These are phyloP conservation scores for Penicillium brevicompactum DNA, from an alignment of 2,329 filamentous ascomycete genomes.

Conservation along the genomic window DNA sequence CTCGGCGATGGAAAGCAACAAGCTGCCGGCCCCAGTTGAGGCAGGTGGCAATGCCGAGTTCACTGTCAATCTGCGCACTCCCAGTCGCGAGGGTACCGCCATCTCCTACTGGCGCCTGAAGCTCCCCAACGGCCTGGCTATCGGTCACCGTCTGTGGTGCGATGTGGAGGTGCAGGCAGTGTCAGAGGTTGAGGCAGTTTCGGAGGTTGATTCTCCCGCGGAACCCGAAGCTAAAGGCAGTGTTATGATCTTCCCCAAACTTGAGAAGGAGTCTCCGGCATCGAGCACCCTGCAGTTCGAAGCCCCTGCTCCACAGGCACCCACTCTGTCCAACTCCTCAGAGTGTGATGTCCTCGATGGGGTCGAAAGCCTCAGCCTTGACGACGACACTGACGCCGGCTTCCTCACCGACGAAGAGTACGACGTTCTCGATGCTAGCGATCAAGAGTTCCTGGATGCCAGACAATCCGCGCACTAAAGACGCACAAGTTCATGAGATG, in stretches of 20 bases:
- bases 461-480: constrained; percentile 25
- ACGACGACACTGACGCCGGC: constrained; percentile 61
- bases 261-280: constrained; percentile 89
- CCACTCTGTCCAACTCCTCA: constrained; percentile 47
- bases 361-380: constrained; percentile 58
- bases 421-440: constrained; percentile 92
- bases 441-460: constrained; percentile 73
- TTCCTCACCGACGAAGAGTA: constrained; percentile 98
- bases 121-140: constrained; percentile 74
- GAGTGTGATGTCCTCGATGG: constrained; percentile 57
- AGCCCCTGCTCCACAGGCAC: constrained; percentile 31
- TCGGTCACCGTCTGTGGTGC: constrained; percentile 94
- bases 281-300: constrained; percentile 71
- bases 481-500: constrained; percentile 7
- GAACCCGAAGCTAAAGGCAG: constrained; percentile 50
- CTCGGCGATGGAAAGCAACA: constrained; percentile 79
- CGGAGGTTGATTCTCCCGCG: constrained; percentile 28
- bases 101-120: constrained; percentile 98
- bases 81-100: constrained; percentile 71
- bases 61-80: constrained; percentile 81
- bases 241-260: constrained; percentile 94
- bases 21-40: constrained; percentile 67
- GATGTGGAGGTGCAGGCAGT: constrained; percentile 69
- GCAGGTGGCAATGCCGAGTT: constrained; percentile 78
- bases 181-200: constrained; percentile 6